Conservation (phyloP, 495 filamentous ascomycete species). For the Copromyces sp. region DNA sequence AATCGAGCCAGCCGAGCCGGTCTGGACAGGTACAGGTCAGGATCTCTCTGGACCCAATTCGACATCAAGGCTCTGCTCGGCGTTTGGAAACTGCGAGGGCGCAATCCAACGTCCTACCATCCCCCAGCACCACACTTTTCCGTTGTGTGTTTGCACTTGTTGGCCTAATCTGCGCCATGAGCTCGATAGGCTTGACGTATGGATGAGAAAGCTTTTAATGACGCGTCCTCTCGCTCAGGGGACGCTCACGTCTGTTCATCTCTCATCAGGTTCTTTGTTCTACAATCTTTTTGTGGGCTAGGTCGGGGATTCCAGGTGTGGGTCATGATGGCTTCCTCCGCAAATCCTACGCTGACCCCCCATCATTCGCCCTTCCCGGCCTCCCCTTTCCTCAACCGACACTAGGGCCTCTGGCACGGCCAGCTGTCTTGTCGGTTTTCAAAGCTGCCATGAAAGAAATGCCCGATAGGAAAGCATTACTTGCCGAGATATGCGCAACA, state of each 20-base stretch:
- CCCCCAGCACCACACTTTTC: constrained; percentile 1
- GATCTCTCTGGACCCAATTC: not conserved
- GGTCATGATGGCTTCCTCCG: not conserved
- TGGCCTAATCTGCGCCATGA: not conserved
- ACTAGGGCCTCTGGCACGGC: not conserved
- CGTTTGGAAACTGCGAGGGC: not conserved
- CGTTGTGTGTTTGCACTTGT: constrained; percentile 4
- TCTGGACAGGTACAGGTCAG: not conserved
- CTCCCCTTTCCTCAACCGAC: not conserved
- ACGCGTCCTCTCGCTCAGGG: not conserved
- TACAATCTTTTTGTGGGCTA: not conserved
- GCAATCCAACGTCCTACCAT: constrained; percentile 5
- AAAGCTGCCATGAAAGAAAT: not conserved
- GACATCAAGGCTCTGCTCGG: not conserved
- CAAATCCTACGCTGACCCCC: not conserved
- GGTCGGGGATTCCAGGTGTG: not conserved
- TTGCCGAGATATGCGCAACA: not conserved
- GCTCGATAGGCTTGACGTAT: not conserved
- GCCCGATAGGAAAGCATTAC: not conserved
- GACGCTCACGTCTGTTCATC: not conserved
- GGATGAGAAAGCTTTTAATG: not conserved
- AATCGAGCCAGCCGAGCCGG: not conserved
- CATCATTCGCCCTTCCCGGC: not conserved
- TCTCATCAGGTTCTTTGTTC: not conserved
- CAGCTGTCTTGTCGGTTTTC: not conserved